phyloP scores from a whole-genome alignment of 176 grass and related monocot genomes.

The Triticum aestivum region IWGSC_CS_RefSeq_v2.1 NC_057805.1:468865041-468865540 shows the following conservation, averaged over 20 bases:
- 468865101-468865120: too few relatives aligned
- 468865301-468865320: neutral
- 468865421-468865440: neutral
- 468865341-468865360: neutral
- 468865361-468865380: neutral
- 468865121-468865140: too few relatives aligned
- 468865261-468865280: neutral
- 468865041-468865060: too few relatives aligned
- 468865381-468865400: neutral
- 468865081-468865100: too few relatives aligned
- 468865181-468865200: too few relatives aligned
- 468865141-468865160: too few relatives aligned
- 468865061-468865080: too few relatives aligned
- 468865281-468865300: neutral
- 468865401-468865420: neutral
- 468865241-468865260: too few relatives aligned
- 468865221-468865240: too few relatives aligned
- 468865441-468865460: neutral
- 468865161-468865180: too few relatives aligned
- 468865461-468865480: neutral
- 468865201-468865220: too few relatives aligned
- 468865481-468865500: neutral
- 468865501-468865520: neutral
- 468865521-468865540: slow-evolving; percentile 6
- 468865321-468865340: neutral